Evolutionary conservation across 208 protist species (phyloP), one percentile per base, ranked within the genome.

Genomic region (Herpetomonas tarakana): DNA sequence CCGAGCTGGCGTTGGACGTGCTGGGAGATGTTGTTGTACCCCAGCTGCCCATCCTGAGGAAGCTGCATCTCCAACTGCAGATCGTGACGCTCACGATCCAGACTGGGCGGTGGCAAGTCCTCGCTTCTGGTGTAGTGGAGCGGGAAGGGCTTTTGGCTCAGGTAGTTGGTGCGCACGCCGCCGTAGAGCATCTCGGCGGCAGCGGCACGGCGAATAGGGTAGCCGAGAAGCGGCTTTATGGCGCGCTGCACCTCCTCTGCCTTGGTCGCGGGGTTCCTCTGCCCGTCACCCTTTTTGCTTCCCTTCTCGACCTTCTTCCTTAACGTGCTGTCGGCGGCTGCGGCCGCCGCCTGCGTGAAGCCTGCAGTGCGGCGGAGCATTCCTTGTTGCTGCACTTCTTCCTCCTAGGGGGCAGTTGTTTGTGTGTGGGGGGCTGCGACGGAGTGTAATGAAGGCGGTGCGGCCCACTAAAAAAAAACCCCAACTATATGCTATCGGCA

Each of bases 121-220:
- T 94, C 88, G 58, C 78, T 86, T 3, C 29, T 44, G 18, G 77
- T 81, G 26, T 52, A 60, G 35, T 82, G 68, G 2, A 94, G 64
- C 7, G 65, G 50, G 50, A 88, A 86, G 4, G 84, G 71, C 11
- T 26, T 47, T 21, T 71, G 69, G 2, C 77, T 72, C 9, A 94
- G 76, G 63, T 85, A 61, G 26, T 72, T 68, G 12, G 90, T 60
- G n/a, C 88, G 77, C 7, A 82, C 74, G 16, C 88, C 88, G 25
- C 88, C 88, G 71, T 92, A 91, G 1, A 94, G 62, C 80, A 94
- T 83, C 44, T 92, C 82, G 29, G 52, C 73, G 11, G 81, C 82
- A 0, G 88, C 76, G 0, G 88, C 72, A 16, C 72, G 70, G 0
- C 80, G 79, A 29, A 94, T 57, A 0, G 78, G 67, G 66, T 94